Evolutionary conservation across 78 protist species (phyloP).

Genomic region (Goniomonas avonlea): DNA sequence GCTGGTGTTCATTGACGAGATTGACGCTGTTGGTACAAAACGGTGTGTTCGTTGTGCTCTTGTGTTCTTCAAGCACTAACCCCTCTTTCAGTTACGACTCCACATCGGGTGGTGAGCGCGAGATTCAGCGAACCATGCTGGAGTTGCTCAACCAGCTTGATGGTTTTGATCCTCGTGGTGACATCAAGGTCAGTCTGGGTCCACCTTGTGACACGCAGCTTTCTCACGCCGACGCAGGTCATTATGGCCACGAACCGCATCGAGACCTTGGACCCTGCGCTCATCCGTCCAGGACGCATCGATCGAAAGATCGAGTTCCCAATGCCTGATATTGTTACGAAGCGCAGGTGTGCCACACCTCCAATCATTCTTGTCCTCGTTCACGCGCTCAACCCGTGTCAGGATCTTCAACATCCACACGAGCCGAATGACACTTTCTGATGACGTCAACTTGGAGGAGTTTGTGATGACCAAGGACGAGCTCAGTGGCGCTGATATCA

Average conservation of each 20-base stretch:
- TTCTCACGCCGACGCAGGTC: conserved; percentile 24
- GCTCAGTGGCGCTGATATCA: conserved; percentile 97
- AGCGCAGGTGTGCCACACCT: too few relatives aligned
- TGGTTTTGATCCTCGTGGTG: conserved; percentile 96
- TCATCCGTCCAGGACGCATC: conserved; percentile 99
- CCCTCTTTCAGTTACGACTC: conserved; percentile 71
- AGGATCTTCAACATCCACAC: conserved; percentile 81
- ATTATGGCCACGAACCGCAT: conserved; percentile 98
- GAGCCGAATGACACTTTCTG: conserved; percentile 81
- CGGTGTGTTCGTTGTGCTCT: conserved; percentile 14
- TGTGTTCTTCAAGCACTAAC: neutral
- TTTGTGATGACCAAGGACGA: conserved; percentile 95
- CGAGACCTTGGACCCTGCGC: conserved; percentile 96
- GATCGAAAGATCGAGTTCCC: conserved; percentile 99
- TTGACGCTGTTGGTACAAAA: conserved; percentile 99
- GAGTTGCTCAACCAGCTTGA: conserved; percentile 98
- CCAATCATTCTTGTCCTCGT: neutral
- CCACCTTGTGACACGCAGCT: too few relatives aligned
- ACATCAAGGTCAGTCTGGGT: conserved; percentile 84
- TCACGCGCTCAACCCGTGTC: too few relatives aligned
- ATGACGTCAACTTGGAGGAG: conserved; percentile 94
- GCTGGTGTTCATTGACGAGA: conserved; percentile 99
- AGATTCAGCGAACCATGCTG: conserved; percentile 99
- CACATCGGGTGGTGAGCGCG: conserved; percentile 93
- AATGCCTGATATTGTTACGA: conserved; percentile 90